Base-by-base conservation (phyloP, 306 rosid species). In the Quercus suber region DNA sequence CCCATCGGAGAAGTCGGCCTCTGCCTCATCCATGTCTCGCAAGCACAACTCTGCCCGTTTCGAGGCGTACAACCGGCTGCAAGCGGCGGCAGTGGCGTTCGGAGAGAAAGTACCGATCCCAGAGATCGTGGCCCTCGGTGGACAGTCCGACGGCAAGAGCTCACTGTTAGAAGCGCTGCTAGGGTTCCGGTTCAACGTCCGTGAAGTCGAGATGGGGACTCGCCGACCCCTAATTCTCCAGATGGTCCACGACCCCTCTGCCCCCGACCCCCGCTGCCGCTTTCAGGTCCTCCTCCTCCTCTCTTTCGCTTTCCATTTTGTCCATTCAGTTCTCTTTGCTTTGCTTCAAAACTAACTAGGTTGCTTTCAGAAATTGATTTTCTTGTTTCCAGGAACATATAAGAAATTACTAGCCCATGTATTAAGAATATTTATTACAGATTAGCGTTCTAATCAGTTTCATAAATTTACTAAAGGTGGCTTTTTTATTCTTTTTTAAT, bases 141-240 rank as follows among this genome's bases (percentile, higher is more conserved):
- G 99, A 11, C 98, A 95, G 17, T 92, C 99, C 1, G 98, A 95
- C 69, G 98, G 98, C 4, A 95, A 95, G 80, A 89, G 97, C 80
- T 95, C 99, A 2, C 97, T 95, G 78, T 84, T 95, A 0, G 98
- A 95, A 77, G 99, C 98, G 0, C 90, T 95, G 15, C 89, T 92
- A 3, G 98, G 98, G 1, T 95, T 95, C 79, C 94, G 98, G 0
- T 95, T 95, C 92, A 95, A 95, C 74, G 92, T 92, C 56, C 98
- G 98, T 10, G 97, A 95, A 79, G 99, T 95, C 33, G 99, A 95
- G 84, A 95, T 95, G 96, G 98, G 99, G 1, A 95, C 98, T 8
- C 98, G 99, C 17, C 84, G 99, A 28, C 98, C 99, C 5, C 93
- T 92, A 78, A 90, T 93, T 21, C 96, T 93, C 51, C 99, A 95